phyloP scores from a whole-genome alignment of 2,329 filamentous ascomycete species.

The Ascosphaera aggregata region DNA sequence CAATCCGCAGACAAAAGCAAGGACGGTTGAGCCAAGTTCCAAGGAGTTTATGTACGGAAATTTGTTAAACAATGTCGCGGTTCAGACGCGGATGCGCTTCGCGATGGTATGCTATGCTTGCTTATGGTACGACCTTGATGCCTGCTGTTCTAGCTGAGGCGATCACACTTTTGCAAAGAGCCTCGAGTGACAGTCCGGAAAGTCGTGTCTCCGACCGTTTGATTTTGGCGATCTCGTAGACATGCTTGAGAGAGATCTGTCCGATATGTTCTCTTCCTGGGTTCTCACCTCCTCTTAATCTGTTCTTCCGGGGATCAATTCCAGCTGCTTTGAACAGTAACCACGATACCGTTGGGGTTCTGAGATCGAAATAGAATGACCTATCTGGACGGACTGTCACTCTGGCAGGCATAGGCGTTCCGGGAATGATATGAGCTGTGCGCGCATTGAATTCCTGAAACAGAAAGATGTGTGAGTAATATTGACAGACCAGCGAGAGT shows the following conservation, averaged over 20 bases:
- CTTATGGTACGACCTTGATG: slow-evolving; percentile 46
- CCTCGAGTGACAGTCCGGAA: slow-evolving; percentile 46
- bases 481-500: not conserved
- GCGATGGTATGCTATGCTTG: too few relatives aligned
- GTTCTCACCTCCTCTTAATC: slow-evolving; percentile 48
- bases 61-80: not conserved
- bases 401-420: slow-evolving; percentile 72
- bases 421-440: slow-evolving; percentile 59
- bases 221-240: slow-evolving; percentile 95
- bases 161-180: slow-evolving; percentile 50
- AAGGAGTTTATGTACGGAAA: slow-evolving; percentile 3
- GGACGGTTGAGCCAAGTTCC: slow-evolving; percentile 1
- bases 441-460: slow-evolving; percentile 97
- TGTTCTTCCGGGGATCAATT: slow-evolving; percentile 46
- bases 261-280: slow-evolving; percentile 62
- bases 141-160: slow-evolving; percentile 55
- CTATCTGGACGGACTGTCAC: slow-evolving; percentile 85
- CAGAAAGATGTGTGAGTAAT: not conserved
- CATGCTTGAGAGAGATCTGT: slow-evolving; percentile 73
- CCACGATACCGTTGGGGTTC: slow-evolving; percentile 85
- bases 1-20: not conserved
- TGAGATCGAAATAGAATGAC: slow-evolving; percentile 77
- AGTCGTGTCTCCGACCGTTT: slow-evolving; percentile 60
- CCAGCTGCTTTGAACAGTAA: slow-evolving; percentile 67
- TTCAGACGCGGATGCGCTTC: not conserved